Evolutionary conservation across 345 rosid species (phyloP), one percentile per base, ranked within the genome.

Genomic region (Physaria fendleri): DNA sequence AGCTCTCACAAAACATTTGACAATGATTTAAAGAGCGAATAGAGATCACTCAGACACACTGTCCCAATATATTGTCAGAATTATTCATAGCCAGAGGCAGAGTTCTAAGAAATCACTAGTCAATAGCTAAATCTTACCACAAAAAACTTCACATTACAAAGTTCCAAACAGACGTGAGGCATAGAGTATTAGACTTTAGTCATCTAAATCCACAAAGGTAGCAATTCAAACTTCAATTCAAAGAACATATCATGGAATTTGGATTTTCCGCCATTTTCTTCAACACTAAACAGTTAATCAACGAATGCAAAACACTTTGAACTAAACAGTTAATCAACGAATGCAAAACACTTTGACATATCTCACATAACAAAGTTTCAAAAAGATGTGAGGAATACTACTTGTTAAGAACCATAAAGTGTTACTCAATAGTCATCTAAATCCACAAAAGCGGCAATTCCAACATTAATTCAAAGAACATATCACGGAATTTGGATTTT

Each of bases 381-480:
- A n/a, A n/a, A n/a, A n/a, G n/a, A n/a, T n/a, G n/a, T n/a, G n/a
- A n/a, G n/a, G n/a, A 1, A 64, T 15, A 16, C 21, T n/a, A 62
- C 5, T 37, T 61, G 9, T 17, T n/a, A 27, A 29, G 49, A 32
- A 1, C 20, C n/a, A n/a, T n/a, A n/a, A n/a, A n/a, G n/a, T n/a
- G n/a, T n/a, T n/a, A n/a, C n/a, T n/a, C n/a, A n/a, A n/a, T n/a
- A n/a, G n/a, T n/a, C n/a, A n/a, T n/a, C n/a, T n/a, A n/a, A n/a
- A n/a, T n/a, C n/a, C n/a, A n/a, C n/a, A n/a, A n/a, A n/a, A n/a
- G n/a, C n/a, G n/a, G n/a, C n/a, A n/a, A n/a, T n/a, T n/a, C n/a
- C n/a, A n/a, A n/a, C n/a, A 48, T 58, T 13, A 48, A 58, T 59
- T 24, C 18, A 10, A 42, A n/a, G n/a, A n/a, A n/a, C n/a, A n/a